These are phyloP conservation scores for Candida glucosophila DNA, from an alignment of 1,139 yeast genomes.

Conservation along the genomic window DNA sequence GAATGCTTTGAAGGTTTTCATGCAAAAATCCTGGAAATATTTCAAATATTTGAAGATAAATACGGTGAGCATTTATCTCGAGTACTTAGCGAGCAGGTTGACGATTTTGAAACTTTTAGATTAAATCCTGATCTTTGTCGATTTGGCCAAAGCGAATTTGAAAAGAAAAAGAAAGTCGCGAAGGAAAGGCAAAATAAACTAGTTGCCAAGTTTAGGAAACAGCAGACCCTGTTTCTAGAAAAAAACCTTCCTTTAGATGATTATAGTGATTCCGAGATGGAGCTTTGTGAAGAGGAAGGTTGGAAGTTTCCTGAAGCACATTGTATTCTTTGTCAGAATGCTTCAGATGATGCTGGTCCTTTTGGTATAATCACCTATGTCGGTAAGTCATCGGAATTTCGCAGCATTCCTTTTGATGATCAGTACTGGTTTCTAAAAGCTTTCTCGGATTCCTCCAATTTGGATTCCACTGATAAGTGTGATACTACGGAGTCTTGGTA, in stretches of 20 bases:
- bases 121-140: slow-evolving; percentile 11
- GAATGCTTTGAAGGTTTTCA: slow-evolving; percentile 36
- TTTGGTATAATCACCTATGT: slow-evolving; percentile 68
- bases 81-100: slow-evolving; percentile 13
- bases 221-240: slow-evolving; percentile 63
- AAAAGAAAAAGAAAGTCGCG: slow-evolving; percentile 60
- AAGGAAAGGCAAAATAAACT: slow-evolving; percentile 64
- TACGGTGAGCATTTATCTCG: slow-evolving; percentile 16
- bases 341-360: slow-evolving; percentile 57
- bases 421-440: slow-evolving; percentile 61
- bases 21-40: slow-evolving; percentile 47
- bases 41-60: slow-evolving; percentile 24
- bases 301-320: slow-evolving; percentile 77
- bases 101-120: slow-evolving; percentile 12
- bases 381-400: slow-evolving; percentile 49
- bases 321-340: slow-evolving; percentile 86
- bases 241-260: slow-evolving; percentile 27
- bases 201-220: slow-evolving; percentile 69
- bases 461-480: slow-evolving; percentile 28
- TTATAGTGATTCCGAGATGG: slow-evolving; percentile 30
- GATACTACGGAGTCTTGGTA: slow-evolving; percentile 24
- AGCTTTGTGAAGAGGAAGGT: slow-evolving; percentile 20
- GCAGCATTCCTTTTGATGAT: slow-evolving; percentile 57
- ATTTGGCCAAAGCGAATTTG: slow-evolving; percentile 32
- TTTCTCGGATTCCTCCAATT: slow-evolving; percentile 46